Evolutionary conservation across 768 basidiomycete genomes (phyloP).

Genomic region (Leccinum variicolor): DNA sequence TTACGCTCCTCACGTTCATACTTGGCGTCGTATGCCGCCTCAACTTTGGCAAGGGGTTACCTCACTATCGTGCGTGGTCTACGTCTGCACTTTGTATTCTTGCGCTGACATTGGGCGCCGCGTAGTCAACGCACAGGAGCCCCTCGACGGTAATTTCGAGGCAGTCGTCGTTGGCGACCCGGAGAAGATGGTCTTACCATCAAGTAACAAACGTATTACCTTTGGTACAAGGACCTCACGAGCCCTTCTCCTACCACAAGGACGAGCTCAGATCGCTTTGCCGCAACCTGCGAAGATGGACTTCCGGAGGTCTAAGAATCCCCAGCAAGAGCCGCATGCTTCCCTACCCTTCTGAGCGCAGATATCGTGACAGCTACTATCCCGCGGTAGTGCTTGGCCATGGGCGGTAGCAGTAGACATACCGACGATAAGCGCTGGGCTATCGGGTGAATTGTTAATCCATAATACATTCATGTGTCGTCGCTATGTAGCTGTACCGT

Average conservation of each 20-base stretch:
- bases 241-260: slow-evolving; percentile 36
- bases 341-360: slow-evolving; percentile 26
- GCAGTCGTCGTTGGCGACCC: slow-evolving; percentile 31
- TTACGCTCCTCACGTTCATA: slow-evolving; percentile 53
- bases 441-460: slow-evolving; percentile 20
- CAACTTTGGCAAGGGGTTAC: slow-evolving; percentile 77
- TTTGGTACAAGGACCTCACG: slow-evolving; percentile 32
- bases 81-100: not conserved
- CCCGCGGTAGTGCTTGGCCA: slow-evolving; percentile 2
- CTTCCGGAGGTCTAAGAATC: slow-evolving; percentile 22
- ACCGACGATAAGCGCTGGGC: slow-evolving; percentile 23
- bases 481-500: not conserved
- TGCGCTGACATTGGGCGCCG: not conserved
- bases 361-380: slow-evolving; percentile 24
- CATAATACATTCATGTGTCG: not conserved
- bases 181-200: slow-evolving; percentile 66
- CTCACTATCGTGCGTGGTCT: slow-evolving; percentile 54
- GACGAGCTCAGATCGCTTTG: slow-evolving; percentile 31
- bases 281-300: slow-evolving; percentile 14
- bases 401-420: slow-evolving; percentile 5
- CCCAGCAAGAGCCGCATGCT: slow-evolving; percentile 28
- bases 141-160: slow-evolving; percentile 43
- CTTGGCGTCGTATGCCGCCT: slow-evolving; percentile 64
- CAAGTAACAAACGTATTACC: slow-evolving; percentile 44
- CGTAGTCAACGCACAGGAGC: slow-evolving; percentile 57